Evolutionary conservation across 2,329 filamentous ascomycete genomes (phyloP).

Genomic region (Fusarium sp.): DNA sequence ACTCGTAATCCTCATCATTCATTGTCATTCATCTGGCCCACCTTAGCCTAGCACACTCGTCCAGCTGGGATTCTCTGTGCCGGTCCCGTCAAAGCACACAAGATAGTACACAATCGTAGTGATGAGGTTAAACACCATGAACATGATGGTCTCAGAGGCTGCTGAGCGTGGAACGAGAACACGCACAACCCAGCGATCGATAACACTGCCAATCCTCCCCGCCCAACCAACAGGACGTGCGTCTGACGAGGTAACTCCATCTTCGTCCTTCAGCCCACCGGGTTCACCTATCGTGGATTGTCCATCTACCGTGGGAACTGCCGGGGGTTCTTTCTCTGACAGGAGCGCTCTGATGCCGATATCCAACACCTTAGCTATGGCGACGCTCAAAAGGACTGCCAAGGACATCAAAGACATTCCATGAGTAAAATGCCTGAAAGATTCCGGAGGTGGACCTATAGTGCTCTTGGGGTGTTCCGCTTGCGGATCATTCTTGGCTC

Average conservation of each 20-base stretch:
- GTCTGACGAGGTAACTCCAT: accelerated
- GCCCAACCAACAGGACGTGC: accelerated
- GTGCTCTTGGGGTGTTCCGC: not conserved
- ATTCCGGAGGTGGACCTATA: not conserved
- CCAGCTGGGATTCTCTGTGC: conserved; percentile 3
- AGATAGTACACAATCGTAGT: conserved; percentile 17
- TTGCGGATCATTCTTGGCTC: not conserved
- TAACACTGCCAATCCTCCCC: not conserved
- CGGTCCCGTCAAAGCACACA: conserved; percentile 16
- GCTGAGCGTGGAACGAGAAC: not conserved
- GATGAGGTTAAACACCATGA: conserved; percentile 12
- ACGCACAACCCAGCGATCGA: not conserved
- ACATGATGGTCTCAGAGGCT: not conserved
- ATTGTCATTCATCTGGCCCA: too few relatives aligned
- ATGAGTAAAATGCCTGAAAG: not conserved
- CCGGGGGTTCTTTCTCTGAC: not conserved
- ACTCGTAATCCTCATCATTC: too few relatives aligned
- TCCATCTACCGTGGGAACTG: too few relatives aligned
- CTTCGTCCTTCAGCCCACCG: accelerated
- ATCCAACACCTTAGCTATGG: not conserved
- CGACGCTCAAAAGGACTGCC: not conserved
- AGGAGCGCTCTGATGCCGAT: not conserved
- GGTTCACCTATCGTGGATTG: not conserved
- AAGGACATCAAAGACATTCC: not conserved
- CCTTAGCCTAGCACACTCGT: conserved; percentile 5